Base-by-base conservation (phyloP, 345 rosid species). In the Gossypium turneri region DNA sequence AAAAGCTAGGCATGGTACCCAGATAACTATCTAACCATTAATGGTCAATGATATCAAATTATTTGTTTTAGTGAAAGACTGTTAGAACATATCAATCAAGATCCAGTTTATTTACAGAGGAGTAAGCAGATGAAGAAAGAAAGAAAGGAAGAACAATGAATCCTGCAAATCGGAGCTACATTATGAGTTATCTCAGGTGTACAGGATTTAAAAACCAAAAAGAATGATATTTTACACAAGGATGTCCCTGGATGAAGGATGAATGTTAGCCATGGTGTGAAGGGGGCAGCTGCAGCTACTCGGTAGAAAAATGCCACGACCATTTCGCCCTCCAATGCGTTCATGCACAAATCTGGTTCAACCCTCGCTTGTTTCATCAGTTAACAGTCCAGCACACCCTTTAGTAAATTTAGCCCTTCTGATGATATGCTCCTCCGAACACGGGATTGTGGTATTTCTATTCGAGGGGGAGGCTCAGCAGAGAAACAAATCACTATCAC, bases 341-440 rank as follows among this genome's bases (percentile, higher is more conserved):
- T 67, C 72, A 50, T 50, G 77, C 22, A 73, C 68, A 20, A 22
- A 53, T n/a, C 22, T 51, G 55, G 59, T 10, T 11, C 2, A 61
- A 27, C n/a, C 22, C 67, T 56, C 75, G 50, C 38, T 27, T 51
- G 17, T 70, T 72, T 87, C 86, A 88, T 15, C 88, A 75, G 84
- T 89, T 81, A 10, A 10, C 90, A 27, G 70, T 91, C 97, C n/a
- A 92, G 82, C 34, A 82, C 90, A 3, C 95, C 97, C 85, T 92
- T 94, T 4, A 94, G 89, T 67, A 92, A 77, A 81, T 94, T 89
- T 76, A 92, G 84, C 61, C 95, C 98, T 84, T 92, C 98, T 0
- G 94, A 84, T 0, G 98, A 94, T 80, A 94, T 92, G 81, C 97
- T 94, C 76, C 95, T 75, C 62, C 92, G 80, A 69, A 92, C 96